Conservation (phyloP, 2,329 filamentous ascomycete species). For the Trichoderma lentiforme region DNA sequence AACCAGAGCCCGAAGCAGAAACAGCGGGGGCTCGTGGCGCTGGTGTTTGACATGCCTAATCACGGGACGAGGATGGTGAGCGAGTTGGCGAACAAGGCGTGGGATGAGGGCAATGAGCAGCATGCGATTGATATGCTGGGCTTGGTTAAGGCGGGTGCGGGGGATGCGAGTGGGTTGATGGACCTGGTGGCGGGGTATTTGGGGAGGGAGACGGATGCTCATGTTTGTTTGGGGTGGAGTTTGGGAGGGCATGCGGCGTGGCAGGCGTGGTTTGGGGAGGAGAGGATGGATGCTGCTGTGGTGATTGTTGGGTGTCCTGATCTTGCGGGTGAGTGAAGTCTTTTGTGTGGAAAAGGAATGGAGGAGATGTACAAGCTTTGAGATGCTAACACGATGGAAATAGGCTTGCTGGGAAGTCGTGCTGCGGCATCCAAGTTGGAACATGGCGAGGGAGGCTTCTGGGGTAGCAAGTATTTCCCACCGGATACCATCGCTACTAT, state of each 20-base stretch:
- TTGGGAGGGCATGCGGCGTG: conserved; percentile 86
- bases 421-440: conserved; percentile 62
- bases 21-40: conserved; percentile 66
- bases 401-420: conserved; percentile 70
- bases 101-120: conserved; percentile 71
- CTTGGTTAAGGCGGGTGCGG: conserved; percentile 67
- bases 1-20: conserved; percentile 39
- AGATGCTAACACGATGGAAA: background rate
- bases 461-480: conserved; percentile 78
- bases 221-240: conserved; percentile 78
- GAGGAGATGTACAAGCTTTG: background rate
- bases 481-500: conserved; percentile 61
- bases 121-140: conserved; percentile 94
- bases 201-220: conserved; percentile 49
- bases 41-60: conserved; percentile 89
- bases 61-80: conserved; percentile 74
- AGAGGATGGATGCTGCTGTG: conserved; percentile 73
- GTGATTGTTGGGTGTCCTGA: conserved; percentile 88
- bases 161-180: conserved; percentile 73
- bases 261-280: conserved; percentile 76
- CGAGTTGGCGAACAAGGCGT: conserved; percentile 68
- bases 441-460: conserved; percentile 59
- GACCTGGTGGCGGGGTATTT: conserved; percentile 75
- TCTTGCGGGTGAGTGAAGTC: conserved; percentile 58
- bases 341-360: background rate